Evolutionary conservation across 768 basidiomycete genomes (phyloP), one percentile per base, ranked within the genome.

Genomic region (Myochromella boudieri): DNA sequence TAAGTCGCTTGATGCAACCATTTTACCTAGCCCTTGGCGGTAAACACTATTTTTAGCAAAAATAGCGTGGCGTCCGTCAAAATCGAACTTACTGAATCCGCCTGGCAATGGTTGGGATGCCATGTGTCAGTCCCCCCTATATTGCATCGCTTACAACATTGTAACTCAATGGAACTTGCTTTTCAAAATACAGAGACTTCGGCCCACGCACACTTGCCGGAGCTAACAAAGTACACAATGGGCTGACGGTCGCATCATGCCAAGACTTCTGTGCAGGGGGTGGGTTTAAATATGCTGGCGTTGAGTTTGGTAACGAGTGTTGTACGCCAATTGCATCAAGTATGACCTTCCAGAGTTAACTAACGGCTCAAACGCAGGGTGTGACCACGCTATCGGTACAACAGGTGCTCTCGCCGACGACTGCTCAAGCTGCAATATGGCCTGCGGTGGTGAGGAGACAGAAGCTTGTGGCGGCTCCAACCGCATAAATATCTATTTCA

Each of bases 281-380:
- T 21, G 42, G 31, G 3, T 44, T 34, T 18, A 44, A 44, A 22
- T 44, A 44, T 14, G 42, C 42, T 34, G 42, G 42, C 18, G 42
- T 44, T 11, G 42, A 44, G 20, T 44, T 24, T 18, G 42, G 33
- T 1, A 44, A 33, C 6, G 42, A 44, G 24, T 44, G 42, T n/a
- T 44, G 42, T 36, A 18, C 28, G 21, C 36, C 17, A 3, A 6
- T 10, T 10, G 17, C 9, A 10, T 37, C 34, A 11, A 37, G 8
- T 7, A 6, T 22, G 17, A 5, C 7, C 14, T 20, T 8, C 18
- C 14, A 21, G 9, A 20, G 12, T 22, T 39, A 7, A 20, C 24
- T 39, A 18, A 9, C 12, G 14, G 12, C 17, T 18, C 17, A 20
- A 20, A 7, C 22, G 25, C 20, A 41, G 39, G 39, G 39, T 41